Percentiles rank a stretch among this genome's conserved stretches.
Conservation (phyloP, 441 rosid species). For the Gossypium aridum region DNA sequence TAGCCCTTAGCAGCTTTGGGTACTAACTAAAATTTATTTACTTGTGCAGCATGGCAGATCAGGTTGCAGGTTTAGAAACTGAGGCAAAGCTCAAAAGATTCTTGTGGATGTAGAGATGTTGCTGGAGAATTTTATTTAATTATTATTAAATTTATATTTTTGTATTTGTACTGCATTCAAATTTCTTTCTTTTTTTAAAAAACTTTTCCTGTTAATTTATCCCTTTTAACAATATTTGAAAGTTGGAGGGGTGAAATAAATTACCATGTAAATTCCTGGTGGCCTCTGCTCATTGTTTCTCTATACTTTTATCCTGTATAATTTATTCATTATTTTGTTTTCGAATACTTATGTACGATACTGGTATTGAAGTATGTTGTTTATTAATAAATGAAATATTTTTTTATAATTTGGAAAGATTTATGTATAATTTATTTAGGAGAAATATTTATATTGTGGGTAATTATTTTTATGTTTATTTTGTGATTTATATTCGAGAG, state of each 20-base stretch:
- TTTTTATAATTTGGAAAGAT: too few species aligned
- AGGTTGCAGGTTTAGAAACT: constrained; percentile 40
- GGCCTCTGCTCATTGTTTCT: neutral
- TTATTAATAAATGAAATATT: too few species aligned
- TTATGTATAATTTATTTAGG: too few species aligned
- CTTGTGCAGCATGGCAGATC: constrained; percentile 38
- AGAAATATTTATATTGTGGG: too few species aligned
- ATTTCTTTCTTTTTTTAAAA: neutral
- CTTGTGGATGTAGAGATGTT: constrained; percentile 16
- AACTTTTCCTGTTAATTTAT: constrained; percentile 23
- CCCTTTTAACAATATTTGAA: constrained; percentile 16
- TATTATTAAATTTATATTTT: neutral
- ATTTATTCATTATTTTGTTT: neutral
- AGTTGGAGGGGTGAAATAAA: constrained; percentile 19
- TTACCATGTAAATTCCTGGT: constrained; percentile 14
- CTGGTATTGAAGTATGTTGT: neutral
- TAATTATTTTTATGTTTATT: too few species aligned
- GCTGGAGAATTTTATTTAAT: neutral
- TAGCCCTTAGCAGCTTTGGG: neutral
- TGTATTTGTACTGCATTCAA: neutral
- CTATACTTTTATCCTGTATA: constrained; percentile 16
- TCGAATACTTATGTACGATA: neutral
- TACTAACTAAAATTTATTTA: too few species aligned
- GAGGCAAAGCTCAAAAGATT: constrained; percentile 24
- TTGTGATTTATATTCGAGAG: too few species aligned